Percentiles rank a stretch among this genome's conserved stretches.
These are phyloP conservation scores for Pythium dissimile DNA, from an alignment of 352 stramenopile species.

Conservation along the genomic window DNA sequence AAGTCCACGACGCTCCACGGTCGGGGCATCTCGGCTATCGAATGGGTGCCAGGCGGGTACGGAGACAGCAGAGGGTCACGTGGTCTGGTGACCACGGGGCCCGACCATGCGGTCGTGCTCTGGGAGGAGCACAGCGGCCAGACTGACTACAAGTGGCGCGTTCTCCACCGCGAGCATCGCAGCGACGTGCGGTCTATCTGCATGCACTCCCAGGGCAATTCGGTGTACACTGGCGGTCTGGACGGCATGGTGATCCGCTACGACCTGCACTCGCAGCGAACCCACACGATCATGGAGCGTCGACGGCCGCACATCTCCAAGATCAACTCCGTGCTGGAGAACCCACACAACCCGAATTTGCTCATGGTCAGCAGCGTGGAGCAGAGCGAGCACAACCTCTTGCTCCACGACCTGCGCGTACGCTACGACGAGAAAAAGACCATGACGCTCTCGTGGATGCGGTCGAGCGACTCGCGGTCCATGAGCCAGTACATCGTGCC, in stretches of 20 bases:
- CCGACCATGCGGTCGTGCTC: slow-evolving; percentile 68
- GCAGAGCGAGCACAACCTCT: slow-evolving; percentile 53
- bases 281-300: slow-evolving; percentile 54
- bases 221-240: slow-evolving; percentile 65
- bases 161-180: slow-evolving; percentile 70
- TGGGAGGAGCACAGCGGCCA: slow-evolving; percentile 64
- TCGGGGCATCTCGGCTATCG: slow-evolving; percentile 60
- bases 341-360: slow-evolving; percentile 81
- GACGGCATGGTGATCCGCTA: slow-evolving; percentile 73
- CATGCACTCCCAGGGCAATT: slow-evolving; percentile 66
- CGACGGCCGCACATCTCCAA: slow-evolving; percentile 77
- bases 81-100: slow-evolving; percentile 62
- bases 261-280: slow-evolving; percentile 47
- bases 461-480: slow-evolving; percentile 41
- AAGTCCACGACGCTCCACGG: slow-evolving; percentile 61
- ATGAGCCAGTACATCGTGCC: slow-evolving; percentile 87
- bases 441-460: slow-evolving; percentile 67
- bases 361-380: slow-evolving; percentile 75
- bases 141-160: slow-evolving; percentile 56
- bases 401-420: slow-evolving; percentile 74
- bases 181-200: slow-evolving; percentile 77
- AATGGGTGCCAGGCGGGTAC: slow-evolving; percentile 59
- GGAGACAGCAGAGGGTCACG: slow-evolving; percentile 40
- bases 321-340: slow-evolving; percentile 81
- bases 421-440: slow-evolving; percentile 30